Percentiles rank a stretch among this genome's conserved stretches.
phyloP scores from a whole-genome alignment of 2,329 filamentous ascomycete genomes.

The Fusarium sp. region DNA sequence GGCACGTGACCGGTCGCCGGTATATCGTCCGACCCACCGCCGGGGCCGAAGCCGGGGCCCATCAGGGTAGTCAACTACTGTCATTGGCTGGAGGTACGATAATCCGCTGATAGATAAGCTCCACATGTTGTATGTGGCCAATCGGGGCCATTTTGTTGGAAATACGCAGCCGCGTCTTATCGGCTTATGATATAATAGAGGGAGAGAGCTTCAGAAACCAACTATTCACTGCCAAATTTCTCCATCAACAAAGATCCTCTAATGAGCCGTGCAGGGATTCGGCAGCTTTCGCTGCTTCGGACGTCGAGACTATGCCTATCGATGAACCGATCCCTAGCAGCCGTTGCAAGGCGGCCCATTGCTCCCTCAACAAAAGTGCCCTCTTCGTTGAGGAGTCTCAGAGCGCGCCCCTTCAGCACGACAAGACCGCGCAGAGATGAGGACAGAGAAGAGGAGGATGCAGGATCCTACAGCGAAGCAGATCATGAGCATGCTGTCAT shows the following conservation, averaged over 20 bases:
- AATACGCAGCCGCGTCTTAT: constrained; percentile 11
- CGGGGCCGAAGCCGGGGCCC: constrained; percentile 18
- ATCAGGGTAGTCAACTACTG: rapidly evolving
- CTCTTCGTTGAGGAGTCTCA: constrained; percentile 3
- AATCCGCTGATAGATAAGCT: constrained; percentile 23
- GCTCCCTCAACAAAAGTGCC: constrained; percentile 4
- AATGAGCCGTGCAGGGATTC: constrained; percentile 33
- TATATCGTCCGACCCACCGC: constrained; percentile 22
- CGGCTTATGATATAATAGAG: constrained; percentile 17
- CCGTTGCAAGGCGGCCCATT: constrained; percentile 20
- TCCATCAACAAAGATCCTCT: neutral
- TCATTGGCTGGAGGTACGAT: constrained; percentile 23
- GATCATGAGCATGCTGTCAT: constrained; percentile 62
- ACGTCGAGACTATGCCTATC: constrained; percentile 27
- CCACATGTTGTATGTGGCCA: constrained; percentile 9
- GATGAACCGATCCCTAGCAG: constrained; percentile 23
- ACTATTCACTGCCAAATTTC: neutral
- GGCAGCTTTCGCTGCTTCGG: constrained; percentile 34
- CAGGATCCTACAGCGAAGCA: constrained; percentile 55
- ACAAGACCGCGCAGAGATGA: constrained; percentile 12
- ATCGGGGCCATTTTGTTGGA: constrained; percentile 22
- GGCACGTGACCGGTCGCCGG: constrained; percentile 33
- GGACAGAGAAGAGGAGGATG: constrained; percentile 43
- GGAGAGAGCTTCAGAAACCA: neutral
- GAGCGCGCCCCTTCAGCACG: constrained; percentile 21